Percentiles rank a stretch among this genome's conserved stretches.
Conservation (phyloP, 495 filamentous ascomycete species). For the Trichoderma reesei region DNA sequence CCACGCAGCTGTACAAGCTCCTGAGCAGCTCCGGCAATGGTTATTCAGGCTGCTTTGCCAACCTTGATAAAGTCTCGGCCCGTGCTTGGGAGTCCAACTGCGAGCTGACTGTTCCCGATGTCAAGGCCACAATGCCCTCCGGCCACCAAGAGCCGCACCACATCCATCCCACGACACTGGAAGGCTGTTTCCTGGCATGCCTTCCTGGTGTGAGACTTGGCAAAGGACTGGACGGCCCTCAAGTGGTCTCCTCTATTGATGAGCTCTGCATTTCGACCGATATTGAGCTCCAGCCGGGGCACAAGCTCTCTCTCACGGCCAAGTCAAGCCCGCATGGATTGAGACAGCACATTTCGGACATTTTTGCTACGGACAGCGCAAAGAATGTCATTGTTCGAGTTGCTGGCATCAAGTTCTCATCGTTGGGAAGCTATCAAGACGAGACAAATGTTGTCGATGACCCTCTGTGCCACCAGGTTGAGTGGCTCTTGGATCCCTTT, state of each 20-base stretch:
- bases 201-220: slow-evolving; percentile 12
- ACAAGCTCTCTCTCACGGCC: not conserved
- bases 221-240: slow-evolving; percentile 17
- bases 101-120: slow-evolving; percentile 23
- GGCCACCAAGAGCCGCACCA: slow-evolving; percentile 27
- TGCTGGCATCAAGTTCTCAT: not conserved
- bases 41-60: slow-evolving; percentile 17
- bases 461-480: not conserved
- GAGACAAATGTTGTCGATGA: not conserved
- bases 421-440: not conserved
- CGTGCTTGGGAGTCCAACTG: slow-evolving; percentile 3
- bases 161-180: slow-evolving; percentile 34
- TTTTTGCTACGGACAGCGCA: not conserved
- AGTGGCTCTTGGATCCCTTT: not conserved
- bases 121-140: slow-evolving; percentile 26
- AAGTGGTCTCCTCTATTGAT: not conserved
- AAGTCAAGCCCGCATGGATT: not conserved
- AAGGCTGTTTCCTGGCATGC: slow-evolving; percentile 20
- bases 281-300: not conserved
- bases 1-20: slow-evolving; percentile 14
- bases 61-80: not conserved
- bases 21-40: slow-evolving; percentile 16
- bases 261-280: not conserved
- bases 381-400: not conserved
- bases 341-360: not conserved